Base-by-base conservation (phyloP, 202 grass and related monocot species). In the Alloteropsis angusta region DNA sequence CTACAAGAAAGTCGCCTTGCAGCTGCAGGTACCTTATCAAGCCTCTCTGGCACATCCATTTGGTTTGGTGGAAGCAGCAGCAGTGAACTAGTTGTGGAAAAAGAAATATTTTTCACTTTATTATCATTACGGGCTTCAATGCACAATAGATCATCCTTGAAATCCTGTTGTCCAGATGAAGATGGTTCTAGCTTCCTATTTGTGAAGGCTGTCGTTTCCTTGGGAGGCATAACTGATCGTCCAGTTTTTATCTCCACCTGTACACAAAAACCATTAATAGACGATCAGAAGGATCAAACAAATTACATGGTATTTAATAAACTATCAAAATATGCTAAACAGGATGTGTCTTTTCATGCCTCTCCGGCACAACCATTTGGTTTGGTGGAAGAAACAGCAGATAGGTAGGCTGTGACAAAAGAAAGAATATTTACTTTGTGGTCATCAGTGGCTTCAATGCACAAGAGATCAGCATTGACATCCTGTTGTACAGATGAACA, bases 211-310 rank as follows among this genome's bases (percentile, higher is more conserved):
- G 19, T 12, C 30, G 9, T 17, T 68, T 71, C 65, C 44, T 78
- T 42, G 10, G 18, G 9, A 68, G 1, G 36, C 28, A 48, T 58
- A 9, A 5, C 41, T 37, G 72, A 13, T n/a, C 15, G 13, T 41
- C 23, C 21, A 18, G 18, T 36, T 38, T 46, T n/a, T 73, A 46
- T 47, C 21, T 55, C 71, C 28, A 76, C 57, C 71, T 76, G 61
- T 58, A 48, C 62, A 68, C 2, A 66, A 34, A 67, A 66, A 66
- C 14, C 49, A 83, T 83, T 39, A 83, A 80, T 7, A 44, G 60
- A 74, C 6, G 10, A 53, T 73, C 12, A 65, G 56, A 43, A 75
- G 15, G 42, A 60, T 19, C 14, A 7, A 61, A 61, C 11, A 57
- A 9, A 64, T 74, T 13, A 41, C 45, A 74, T 42, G 3, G 3